Percentiles rank a stretch among this genome's conserved stretches.
Conservation (phyloP, 352 stramenopile species). For the Pythium folliculosum region DNA sequence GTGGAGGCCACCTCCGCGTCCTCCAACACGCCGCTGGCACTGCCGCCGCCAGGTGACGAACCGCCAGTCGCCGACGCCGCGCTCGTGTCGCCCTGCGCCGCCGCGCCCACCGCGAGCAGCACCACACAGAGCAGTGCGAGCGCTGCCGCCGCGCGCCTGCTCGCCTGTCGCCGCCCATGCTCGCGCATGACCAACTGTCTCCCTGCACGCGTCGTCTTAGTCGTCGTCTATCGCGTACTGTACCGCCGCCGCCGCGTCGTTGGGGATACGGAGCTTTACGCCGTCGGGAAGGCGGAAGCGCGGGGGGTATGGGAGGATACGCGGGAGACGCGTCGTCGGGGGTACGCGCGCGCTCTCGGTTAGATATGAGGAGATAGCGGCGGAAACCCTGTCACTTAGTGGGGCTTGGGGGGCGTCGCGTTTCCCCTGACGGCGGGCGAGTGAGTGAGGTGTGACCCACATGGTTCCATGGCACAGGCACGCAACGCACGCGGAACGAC, state of each 20-base stretch:
- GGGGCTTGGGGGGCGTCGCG: too few relatives aligned
- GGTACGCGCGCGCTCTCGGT: too few relatives aligned
- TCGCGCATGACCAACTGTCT: conserved; percentile 11
- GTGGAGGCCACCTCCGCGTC: background rate
- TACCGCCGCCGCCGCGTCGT: background rate
- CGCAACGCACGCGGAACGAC: conserved; percentile 6
- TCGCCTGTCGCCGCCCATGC: conserved; percentile 6
- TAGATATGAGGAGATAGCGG: too few relatives aligned
- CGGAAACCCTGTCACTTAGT: too few relatives aligned
- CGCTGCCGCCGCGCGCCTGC: background rate
- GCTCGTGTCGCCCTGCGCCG: background rate
- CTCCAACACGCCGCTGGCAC: background rate
- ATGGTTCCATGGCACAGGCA: conserved; percentile 25
- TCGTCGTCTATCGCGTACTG: background rate
- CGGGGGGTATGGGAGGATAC: too few relatives aligned
- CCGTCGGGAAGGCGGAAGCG: too few relatives aligned
- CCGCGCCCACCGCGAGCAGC: background rate
- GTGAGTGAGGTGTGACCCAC: conserved; percentile 6
- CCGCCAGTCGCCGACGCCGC: too few relatives aligned
- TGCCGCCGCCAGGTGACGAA: too few relatives aligned
- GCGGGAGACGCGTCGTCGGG: too few relatives aligned
- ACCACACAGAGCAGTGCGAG: background rate
- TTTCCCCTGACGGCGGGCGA: background rate
- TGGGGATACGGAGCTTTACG: background rate
- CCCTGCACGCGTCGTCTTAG: background rate